Percentiles rank a stretch among this genome's conserved stretches.
Conservation (phyloP, 257 asterid species). For the Primulina eburnea region DNA sequence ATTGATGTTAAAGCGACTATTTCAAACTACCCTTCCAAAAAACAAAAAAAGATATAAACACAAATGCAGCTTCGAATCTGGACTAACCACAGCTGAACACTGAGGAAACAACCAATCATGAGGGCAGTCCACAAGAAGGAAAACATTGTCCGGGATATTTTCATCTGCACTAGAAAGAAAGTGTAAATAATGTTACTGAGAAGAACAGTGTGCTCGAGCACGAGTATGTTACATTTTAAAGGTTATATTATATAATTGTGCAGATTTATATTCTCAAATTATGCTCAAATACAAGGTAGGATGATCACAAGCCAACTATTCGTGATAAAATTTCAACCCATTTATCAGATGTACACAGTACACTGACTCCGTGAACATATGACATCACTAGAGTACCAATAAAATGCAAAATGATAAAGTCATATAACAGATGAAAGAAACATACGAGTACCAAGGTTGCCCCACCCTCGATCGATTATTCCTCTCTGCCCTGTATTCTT, state of each 20-base stretch:
- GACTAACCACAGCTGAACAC: slow-evolving; percentile 92
- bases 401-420: slow-evolving; percentile 2
- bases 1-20: not conserved
- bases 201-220: not conserved
- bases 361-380: not conserved
- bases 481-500: slow-evolving; percentile 89
- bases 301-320: not conserved
- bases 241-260: not conserved
- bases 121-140: slow-evolving; percentile 82
- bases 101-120: slow-evolving; percentile 98
- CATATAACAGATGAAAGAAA: slow-evolving; percentile 19
- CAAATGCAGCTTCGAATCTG: slow-evolving; percentile 20
- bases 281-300: not conserved
- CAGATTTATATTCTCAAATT: not conserved
- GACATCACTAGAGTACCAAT: slow-evolving; percentile 1
- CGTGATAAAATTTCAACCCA: not conserved
- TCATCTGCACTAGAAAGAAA: slow-evolving; percentile 45
- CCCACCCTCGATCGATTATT: slow-evolving; percentile 98
- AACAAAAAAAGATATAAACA: not conserved
- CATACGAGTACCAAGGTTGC: slow-evolving; percentile 92
- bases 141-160: slow-evolving; percentile 69
- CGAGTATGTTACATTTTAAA: not conserved
- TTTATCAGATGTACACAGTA: not conserved
- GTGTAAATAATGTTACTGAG: slow-evolving; percentile 3
- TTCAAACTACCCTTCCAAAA: not conserved